phyloP scores from a whole-genome alignment of 164 flowering plant genomes.

The Piper longum region DNA sequence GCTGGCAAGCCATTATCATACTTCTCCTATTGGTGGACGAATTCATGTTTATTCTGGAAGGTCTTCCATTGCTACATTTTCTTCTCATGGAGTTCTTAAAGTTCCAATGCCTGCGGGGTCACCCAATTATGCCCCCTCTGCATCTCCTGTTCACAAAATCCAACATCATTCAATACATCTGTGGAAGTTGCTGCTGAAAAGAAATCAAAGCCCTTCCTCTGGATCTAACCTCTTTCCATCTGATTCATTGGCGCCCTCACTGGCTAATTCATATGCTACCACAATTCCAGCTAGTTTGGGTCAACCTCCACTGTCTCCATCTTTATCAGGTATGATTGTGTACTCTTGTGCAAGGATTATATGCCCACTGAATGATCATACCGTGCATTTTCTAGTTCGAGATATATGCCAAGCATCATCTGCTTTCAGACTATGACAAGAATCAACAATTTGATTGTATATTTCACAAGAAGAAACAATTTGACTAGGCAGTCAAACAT shows the following conservation, averaged over 20 bases:
- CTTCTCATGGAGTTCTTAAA: conserved; percentile 14
- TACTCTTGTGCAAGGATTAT: background rate
- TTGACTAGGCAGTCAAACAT: too few species aligned
- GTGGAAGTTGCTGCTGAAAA: conserved; percentile 40
- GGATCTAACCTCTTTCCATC: conserved; percentile 20
- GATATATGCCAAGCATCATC: too few species aligned
- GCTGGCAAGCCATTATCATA: background rate
- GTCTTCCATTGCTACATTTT: conserved; percentile 15
- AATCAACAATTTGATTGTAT: too few species aligned
- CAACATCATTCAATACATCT: conserved; percentile 28
- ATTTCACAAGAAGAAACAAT: too few species aligned
- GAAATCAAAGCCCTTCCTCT: conserved; percentile 21
- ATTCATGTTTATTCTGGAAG: conserved; percentile 3
- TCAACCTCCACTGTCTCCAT: conserved; percentile 70
- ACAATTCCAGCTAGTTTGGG: conserved; percentile 25
- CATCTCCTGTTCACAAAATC: conserved; percentile 27
- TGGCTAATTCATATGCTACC: conserved; percentile 8
- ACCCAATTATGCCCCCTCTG: conserved; percentile 36
- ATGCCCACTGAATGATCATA: background rate
- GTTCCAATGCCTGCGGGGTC: conserved; percentile 25
- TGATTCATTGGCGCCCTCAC: conserved; percentile 13
- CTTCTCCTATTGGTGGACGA: conserved; percentile 5
- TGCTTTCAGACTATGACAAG: too few species aligned
- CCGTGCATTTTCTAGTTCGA: background rate
- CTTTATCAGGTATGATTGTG: conserved; percentile 27